Base-by-base conservation (phyloP, 2,329 filamentous ascomycete genomes). In the Calonectria fujianensis region DNA sequence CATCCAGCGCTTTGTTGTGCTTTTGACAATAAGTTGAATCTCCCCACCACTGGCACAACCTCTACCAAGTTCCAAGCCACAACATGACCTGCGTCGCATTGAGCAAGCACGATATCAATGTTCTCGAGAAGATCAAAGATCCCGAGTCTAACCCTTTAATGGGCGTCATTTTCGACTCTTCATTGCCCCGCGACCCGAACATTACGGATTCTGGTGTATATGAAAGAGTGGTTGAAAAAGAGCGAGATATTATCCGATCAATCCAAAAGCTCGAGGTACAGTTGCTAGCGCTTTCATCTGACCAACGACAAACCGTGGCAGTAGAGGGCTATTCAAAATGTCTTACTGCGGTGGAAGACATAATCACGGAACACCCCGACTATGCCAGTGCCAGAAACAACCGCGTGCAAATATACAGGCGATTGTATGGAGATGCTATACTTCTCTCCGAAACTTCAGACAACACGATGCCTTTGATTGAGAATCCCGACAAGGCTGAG, bases 301-400 rank as follows among this genome's bases (percentile, higher is more conserved):
- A 79, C n/a, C 82, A 85, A 24, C 82, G 80, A 48, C 78, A 80
- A n/a, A 83, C 88, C 7, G 70, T 75, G 20, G 84, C 88, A 5
- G 79, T 87, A 37, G 80, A 84, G 2, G 86, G 85, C 50, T 93
- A 92, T 79, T 85, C 83, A 32, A 75, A 84, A 45, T 88, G 88
- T 69, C 83, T 92, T 24, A 82, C 83, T 13, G 83, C 86, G 8
- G 85, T 96, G 7, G 87, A 89, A 37, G 81, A 84, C 2, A 86
- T 95, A 39, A 90, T 95, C 51, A 80, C 86, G 3, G 84, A 89
- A 31, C 82, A 91, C 69, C 93, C 94, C 4, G 84, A 86, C 39
- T 96, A 96, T 83, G 93, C 94, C 29, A 94, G 93, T 76, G 93
- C 92, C 8, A 90, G 91, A 73, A 94, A 95, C 82, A 96, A 96